A percentile compares a stretch with the other conserved stretches of the same genome.
Conservation (phyloP, 75 land plant species). For the Cunninghamia lanceolata region DNA sequence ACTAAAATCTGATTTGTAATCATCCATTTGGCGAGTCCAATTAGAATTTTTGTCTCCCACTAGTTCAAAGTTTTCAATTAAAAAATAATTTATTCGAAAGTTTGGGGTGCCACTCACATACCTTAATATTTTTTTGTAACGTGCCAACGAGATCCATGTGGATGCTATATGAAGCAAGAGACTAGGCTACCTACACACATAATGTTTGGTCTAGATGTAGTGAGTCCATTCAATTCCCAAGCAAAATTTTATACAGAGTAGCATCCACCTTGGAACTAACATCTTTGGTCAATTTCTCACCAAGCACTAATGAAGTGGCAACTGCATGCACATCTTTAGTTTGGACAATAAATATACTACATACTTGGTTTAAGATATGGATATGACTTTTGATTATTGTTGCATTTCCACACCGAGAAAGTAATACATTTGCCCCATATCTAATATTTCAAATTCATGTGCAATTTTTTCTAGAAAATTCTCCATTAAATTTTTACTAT, state of each 20-base stretch:
- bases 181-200: background rate
- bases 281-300: background rate
- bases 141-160: background rate
- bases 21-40: background rate
- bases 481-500: background rate
- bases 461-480: background rate
- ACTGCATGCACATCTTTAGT: conserved; percentile 2
- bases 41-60: background rate
- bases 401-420: conserved; percentile 15
- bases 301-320: background rate
- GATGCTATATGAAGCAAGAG: background rate
- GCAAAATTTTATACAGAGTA: background rate
- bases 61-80: background rate
- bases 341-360: background rate
- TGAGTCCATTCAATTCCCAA: conserved; percentile 8
- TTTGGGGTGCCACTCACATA: conserved; percentile 1
- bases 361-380: conserved; percentile 12
- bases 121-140: background rate
- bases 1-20: conserved; percentile 7
- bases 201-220: background rate
- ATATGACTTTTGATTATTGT: background rate
- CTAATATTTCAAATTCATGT: conserved; percentile 8
- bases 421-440: conserved; percentile 13
- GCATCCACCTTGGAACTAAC: background rate
- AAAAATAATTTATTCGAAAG: background rate